Conservation (phyloP, 2,329 filamentous ascomycete genomes). For the Lachnellula cervina region DNA sequence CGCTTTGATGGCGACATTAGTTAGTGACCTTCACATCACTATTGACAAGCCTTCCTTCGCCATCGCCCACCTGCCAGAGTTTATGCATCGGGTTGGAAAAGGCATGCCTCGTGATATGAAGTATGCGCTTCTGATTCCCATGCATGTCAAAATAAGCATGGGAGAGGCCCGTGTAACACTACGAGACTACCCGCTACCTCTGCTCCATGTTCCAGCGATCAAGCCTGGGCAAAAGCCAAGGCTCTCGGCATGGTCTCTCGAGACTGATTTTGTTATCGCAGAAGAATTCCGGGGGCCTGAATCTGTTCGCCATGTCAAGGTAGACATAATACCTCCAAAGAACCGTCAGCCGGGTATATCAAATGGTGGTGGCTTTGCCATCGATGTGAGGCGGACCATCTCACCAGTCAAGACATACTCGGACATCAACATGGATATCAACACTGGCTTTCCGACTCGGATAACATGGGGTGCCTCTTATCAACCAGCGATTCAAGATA, state of each 20-base stretch:
- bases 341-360: constrained; percentile 48
- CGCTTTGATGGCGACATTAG: constrained; percentile 71
- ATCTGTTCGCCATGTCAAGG: constrained; percentile 73
- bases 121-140: constrained; percentile 83
- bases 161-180: constrained; percentile 82
- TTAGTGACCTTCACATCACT: constrained; percentile 78
- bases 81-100: constrained; percentile 87
- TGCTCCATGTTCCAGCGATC: constrained; percentile 83
- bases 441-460: constrained; percentile 83
- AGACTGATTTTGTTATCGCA: constrained; percentile 89
- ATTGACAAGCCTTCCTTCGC: constrained; percentile 94
- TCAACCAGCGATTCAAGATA: constrained; percentile 95
- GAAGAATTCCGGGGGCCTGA: constrained; percentile 83
- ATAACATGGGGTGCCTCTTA: constrained; percentile 98
- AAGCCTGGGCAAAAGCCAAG: constrained; percentile 74
- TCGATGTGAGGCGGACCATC: constrained; percentile 86
- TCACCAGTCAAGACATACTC: constrained; percentile 96
- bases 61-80: constrained; percentile 72
- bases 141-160: constrained; percentile 85
- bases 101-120: constrained; percentile 90
- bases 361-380: constrained; percentile 63
- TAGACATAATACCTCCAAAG: constrained; percentile 76
- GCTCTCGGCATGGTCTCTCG: constrained; percentile 75
- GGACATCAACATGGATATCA: constrained; percentile 85
- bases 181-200: constrained; percentile 87